These are phyloP conservation scores for Carex pumila DNA, from an alignment of 176 grass and related monocot species.

Conservation along the genomic window DNA sequence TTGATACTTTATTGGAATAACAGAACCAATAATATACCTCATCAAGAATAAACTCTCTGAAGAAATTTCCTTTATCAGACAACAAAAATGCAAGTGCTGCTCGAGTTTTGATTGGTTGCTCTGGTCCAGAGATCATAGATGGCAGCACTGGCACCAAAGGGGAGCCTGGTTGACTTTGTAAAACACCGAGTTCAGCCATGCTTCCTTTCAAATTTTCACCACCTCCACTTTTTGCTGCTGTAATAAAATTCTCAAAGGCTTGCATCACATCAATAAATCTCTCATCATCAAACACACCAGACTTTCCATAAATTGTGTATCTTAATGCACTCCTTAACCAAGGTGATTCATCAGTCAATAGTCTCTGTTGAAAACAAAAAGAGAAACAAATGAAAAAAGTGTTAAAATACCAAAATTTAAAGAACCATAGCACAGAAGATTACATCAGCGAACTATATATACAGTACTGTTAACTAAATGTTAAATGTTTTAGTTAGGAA, in stretches of 20 bases:
- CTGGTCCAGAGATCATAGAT: constrained; percentile 37
- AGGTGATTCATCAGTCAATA: no score
- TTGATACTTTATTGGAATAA: no score
- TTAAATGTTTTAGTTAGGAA: not conserved
- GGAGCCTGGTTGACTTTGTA: constrained; percentile 52
- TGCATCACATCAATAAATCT: constrained; percentile 99
- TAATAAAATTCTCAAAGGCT: constrained; percentile 96
- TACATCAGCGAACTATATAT: not conserved
- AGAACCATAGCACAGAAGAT: not conserved
- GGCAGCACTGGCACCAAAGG: constrained; percentile 67
- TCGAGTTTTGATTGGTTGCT: constrained; percentile 58
- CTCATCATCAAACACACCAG: constrained; percentile 81
- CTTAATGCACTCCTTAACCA: constrained; percentile 58
- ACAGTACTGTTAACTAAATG: not conserved
- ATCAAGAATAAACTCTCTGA: constrained; percentile 90
- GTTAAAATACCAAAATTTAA: not conserved
- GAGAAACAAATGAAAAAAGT: not conserved
- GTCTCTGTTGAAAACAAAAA: not conserved
- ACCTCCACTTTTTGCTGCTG: constrained; percentile 83
- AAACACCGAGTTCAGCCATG: constrained; percentile 75
- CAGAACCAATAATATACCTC: constrained; percentile 48
- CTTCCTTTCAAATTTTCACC: constrained; percentile 79
- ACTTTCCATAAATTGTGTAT: constrained; percentile 94
- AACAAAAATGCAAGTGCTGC: constrained; percentile 77
- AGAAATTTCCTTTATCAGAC: constrained; percentile 86